Evolutionary conservation across 805 yeast genomes (phyloP), one percentile per base, ranked within the genome.

Genomic region (Candida bentonensis): DNA sequence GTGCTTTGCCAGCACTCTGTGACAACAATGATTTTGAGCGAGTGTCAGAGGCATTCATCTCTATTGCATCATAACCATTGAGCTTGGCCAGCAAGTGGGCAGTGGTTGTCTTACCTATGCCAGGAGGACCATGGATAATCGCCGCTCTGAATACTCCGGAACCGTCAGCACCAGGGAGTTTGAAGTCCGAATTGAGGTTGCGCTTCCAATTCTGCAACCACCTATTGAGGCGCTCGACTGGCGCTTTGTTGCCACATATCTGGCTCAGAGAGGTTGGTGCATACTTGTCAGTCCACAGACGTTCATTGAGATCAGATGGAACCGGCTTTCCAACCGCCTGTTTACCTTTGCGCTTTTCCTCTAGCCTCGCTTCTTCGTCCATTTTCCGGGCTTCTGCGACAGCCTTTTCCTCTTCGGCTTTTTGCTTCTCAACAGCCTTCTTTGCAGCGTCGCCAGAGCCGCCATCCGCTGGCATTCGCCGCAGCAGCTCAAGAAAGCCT

Each of bases 71-170:
- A 59, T 78, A 92, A 0, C 94, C 94, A 44, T 79, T 72, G 46
- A 81, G 85, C 43, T 73, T 70, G 5, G 94, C 92, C 23, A 87
- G 73, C 3, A 86, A 71, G 57, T 92, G 97, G 0, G 94, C 88
- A 1, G 89, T 79, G 0, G 94, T 77, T 0, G 97, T 89, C 56
- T 89, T 89, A 22, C 98, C 98, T 33, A 86, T 75, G 1, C 98
- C 98, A 0, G 95, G 88, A 1, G 96, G 94, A 55, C 95, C 98
- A 17, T 88, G 80, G 3, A 92, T 74, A 57, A 92, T 69, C 2
- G 82, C 89, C 0, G 98, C 95, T 46, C 96, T 70, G 53, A 68
- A 85, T 9, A 73, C 61, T 2, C 84, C 84, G 2, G 78, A 65
- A 1, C 85, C 85, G 42, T 81, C 86, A 46, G 67, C 64, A 0